Percentiles rank a stretch among this genome's conserved stretches.
Evolutionary conservation across 2,329 filamentous ascomycete genomes (phyloP).

Genomic region (Aspergillus novoparasiticus): DNA sequence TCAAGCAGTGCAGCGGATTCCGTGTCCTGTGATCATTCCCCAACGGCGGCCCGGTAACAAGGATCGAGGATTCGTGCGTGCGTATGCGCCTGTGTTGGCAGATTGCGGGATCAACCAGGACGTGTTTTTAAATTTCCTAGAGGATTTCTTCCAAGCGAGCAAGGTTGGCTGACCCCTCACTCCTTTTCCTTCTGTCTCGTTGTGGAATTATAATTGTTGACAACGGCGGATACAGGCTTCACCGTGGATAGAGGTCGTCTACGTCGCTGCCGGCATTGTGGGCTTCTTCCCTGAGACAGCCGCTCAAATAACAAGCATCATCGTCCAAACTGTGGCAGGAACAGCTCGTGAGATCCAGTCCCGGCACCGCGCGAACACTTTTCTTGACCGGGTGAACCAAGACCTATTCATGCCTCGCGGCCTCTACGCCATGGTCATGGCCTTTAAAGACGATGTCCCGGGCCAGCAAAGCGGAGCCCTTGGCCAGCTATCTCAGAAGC

Average conservation of each 20-base stretch:
- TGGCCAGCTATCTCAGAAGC: too few species aligned
- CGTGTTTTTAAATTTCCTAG: background rate
- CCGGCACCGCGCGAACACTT: background rate
- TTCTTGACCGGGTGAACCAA: background rate
- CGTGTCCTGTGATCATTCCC: background rate
- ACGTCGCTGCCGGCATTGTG: too few species aligned
- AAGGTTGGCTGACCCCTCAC: too few species aligned
- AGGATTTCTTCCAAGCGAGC: background rate
- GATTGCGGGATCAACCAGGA: background rate
- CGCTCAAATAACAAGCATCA: too few species aligned
- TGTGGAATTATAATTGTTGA: background rate
- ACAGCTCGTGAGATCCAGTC: too few species aligned
- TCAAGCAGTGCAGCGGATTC: too few species aligned
- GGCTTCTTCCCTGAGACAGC: too few species aligned
- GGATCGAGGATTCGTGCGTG: background rate
- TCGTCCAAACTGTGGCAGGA: too few species aligned
- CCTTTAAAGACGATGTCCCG: background rate
- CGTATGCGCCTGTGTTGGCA: background rate
- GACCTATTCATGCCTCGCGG: conserved; percentile 3
- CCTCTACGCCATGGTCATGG: background rate
- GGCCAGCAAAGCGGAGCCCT: too few species aligned
- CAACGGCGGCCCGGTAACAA: background rate
- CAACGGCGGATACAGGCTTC: background rate
- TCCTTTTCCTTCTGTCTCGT: too few species aligned
- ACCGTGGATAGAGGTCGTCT: background rate